phyloP scores from a whole-genome alignment of 352 stramenopile genomes.

The Globisporangium echinulatum region DNA sequence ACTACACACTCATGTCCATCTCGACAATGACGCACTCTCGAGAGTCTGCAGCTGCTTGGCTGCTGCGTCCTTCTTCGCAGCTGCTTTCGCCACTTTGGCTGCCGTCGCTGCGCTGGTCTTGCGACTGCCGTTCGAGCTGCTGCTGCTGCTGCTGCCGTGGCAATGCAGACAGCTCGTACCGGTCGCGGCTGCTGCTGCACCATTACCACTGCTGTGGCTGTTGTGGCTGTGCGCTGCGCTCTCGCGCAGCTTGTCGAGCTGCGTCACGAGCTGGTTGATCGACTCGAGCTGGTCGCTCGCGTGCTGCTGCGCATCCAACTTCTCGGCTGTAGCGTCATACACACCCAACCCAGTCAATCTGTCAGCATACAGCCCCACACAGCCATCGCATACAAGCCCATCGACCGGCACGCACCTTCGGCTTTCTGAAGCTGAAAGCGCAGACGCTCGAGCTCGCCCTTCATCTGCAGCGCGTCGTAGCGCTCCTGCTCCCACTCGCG shows the following conservation, averaged over 20 bases:
- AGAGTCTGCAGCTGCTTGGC: conserved; percentile 17
- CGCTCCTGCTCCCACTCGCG: conserved; percentile 73
- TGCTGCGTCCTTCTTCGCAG: conserved; percentile 16
- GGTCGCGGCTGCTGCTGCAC: background rate
- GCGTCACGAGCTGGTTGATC: conserved; percentile 74
- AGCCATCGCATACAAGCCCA: background rate
- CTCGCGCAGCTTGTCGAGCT: conserved; percentile 67
- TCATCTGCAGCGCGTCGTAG: conserved; percentile 66
- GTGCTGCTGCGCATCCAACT: conserved; percentile 66
- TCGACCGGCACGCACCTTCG: conserved; percentile 34
- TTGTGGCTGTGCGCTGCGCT: conserved; percentile 8
- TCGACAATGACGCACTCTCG: conserved; percentile 19
- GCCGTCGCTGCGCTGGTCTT: conserved; percentile 15
- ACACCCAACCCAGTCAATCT: background rate
- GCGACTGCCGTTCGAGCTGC: conserved; percentile 11
- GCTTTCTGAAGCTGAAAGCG: conserved; percentile 65
- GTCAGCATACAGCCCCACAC: background rate
- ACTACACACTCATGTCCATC: background rate
- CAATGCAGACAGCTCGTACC: conserved; percentile 32
- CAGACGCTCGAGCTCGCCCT: conserved; percentile 71
- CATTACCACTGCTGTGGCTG: background rate
- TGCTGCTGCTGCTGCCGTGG: conserved; percentile 3
- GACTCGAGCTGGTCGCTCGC: conserved; percentile 74
- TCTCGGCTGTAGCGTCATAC: conserved; percentile 36
- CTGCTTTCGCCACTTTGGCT: background rate